A percentile compares a stretch with the other conserved stretches of the same genome.
Evolutionary conservation across 495 filamentous ascomycete species (phyloP).

Genomic region (Xylaria intraflava): DNA sequence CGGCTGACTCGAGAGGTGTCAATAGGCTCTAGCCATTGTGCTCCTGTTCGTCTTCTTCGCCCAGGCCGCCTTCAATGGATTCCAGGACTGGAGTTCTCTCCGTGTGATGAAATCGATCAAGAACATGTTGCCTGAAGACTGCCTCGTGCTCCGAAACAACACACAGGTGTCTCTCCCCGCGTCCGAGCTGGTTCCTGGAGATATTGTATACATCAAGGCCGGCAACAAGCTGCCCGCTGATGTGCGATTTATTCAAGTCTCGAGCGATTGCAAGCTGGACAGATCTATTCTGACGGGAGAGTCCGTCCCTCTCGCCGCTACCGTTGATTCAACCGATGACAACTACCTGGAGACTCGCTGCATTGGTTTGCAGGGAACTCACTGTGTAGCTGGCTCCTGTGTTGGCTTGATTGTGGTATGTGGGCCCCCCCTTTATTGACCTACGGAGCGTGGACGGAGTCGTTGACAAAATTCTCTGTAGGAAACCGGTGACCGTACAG

Average conservation of each 20-base stretch:
- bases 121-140: constrained; percentile 62
- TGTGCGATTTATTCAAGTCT: constrained; percentile 56
- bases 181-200: constrained; percentile 59
- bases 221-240: constrained; percentile 67
- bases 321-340: constrained; percentile 53
- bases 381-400: constrained; percentile 60
- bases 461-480: background rate
- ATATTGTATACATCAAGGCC: constrained; percentile 54
- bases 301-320: constrained; percentile 54
- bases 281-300: constrained; percentile 62
- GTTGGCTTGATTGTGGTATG: constrained; percentile 52
- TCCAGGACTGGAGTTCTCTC: constrained; percentile 56
- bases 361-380: constrained; percentile 67
- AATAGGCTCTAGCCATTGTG: constrained; percentile 56
- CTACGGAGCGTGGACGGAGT: too few relatives aligned
- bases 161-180: constrained; percentile 41
- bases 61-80: constrained; percentile 63
- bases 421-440: background rate
- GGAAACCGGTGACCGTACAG: constrained; percentile 48
- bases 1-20: background rate
- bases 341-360: constrained; percentile 71
- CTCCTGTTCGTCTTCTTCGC: constrained; percentile 57
- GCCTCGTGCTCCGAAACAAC: constrained; percentile 55
- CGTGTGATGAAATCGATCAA: constrained; percentile 61
- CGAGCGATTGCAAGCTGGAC: constrained; percentile 64